A percentile compares a stretch with the other conserved stretches of the same genome.
Evolutionary conservation across 2,329 filamentous ascomycete genomes (phyloP).

Genomic region (Paecilomyces variotii): DNA sequence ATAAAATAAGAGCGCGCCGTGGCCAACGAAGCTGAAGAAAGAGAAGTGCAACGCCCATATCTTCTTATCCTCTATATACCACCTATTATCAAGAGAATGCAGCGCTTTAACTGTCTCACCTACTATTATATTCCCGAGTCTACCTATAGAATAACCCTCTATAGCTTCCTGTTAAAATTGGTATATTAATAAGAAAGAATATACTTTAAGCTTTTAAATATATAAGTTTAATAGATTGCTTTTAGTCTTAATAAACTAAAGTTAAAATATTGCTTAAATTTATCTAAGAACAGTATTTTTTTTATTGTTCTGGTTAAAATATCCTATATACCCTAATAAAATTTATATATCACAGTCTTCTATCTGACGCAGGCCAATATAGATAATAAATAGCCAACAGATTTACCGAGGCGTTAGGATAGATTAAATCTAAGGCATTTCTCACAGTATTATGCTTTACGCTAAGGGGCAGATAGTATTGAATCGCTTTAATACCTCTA

Average conservation of each 20-base stretch:
- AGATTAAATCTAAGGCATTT: too few relatives aligned
- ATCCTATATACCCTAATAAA: constrained; percentile 29
- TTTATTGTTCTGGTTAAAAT: constrained; percentile 26
- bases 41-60: constrained; percentile 44
- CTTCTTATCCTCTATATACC: constrained; percentile 51
- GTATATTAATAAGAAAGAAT: constrained; percentile 53
- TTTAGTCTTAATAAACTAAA: constrained; percentile 5
- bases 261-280: constrained; percentile 10
- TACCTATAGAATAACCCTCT: constrained; percentile 31
- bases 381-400: too few relatives aligned
- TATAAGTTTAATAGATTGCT: not conserved
- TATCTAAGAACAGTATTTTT: constrained; percentile 25
- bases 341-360: constrained; percentile 22
- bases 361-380: constrained; percentile 16
- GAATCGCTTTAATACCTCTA: too few relatives aligned
- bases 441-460: too few relatives aligned
- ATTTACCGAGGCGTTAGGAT: too few relatives aligned
- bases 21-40: constrained; percentile 49
- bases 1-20: constrained; percentile 52
- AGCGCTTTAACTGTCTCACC: constrained; percentile 47
- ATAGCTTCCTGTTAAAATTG: constrained; percentile 52
- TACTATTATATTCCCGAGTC: constrained; percentile 47
- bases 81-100: constrained; percentile 53
- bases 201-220: constrained; percentile 37
- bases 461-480: too few relatives aligned